Percentiles rank a stretch among this genome's conserved stretches.
phyloP scores from a whole-genome alignment of 2,329 filamentous ascomycete species.

The Trichoderma sp. region DNA sequence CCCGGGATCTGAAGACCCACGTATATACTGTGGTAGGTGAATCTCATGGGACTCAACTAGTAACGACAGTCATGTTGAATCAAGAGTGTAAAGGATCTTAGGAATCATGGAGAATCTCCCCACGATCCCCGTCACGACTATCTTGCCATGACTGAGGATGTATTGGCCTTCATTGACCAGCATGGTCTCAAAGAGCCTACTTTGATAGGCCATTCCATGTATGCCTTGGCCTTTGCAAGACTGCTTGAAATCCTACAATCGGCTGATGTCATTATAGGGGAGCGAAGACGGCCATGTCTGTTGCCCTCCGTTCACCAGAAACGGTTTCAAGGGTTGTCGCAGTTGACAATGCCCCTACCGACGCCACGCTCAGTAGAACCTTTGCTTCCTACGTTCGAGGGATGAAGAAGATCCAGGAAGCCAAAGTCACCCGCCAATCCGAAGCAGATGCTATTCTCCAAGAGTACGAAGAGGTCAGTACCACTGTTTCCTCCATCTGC shows the following conservation, averaged over 20 bases:
- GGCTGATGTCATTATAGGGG: slow-evolving; percentile 53
- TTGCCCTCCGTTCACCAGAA: slow-evolving; percentile 70
- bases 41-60: slow-evolving; percentile 1
- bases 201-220: slow-evolving; percentile 94
- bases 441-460: slow-evolving; percentile 79
- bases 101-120: slow-evolving; percentile 90
- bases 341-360: slow-evolving; percentile 90
- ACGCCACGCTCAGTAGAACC: slow-evolving; percentile 68
- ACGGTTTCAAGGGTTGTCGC: slow-evolving; percentile 70
- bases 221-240: slow-evolving; percentile 21
- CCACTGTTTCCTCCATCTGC: not conserved
- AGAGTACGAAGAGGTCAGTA: slow-evolving; percentile 64
- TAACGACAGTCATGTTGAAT: slow-evolving; percentile 13
- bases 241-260: not conserved
- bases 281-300: slow-evolving; percentile 86
- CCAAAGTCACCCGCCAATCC: slow-evolving; percentile 63
- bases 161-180: slow-evolving; percentile 71
- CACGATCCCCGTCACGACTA: slow-evolving; percentile 79
- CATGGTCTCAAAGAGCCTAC: slow-evolving; percentile 69
- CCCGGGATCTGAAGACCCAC: slow-evolving; percentile 73
- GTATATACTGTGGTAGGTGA: slow-evolving; percentile 74
- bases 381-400: slow-evolving; percentile 80
- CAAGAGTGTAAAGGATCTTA: slow-evolving; percentile 62
- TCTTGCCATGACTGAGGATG: slow-evolving; percentile 74
- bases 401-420: slow-evolving; percentile 78